Evolutionary conservation across 139 green algal genomes (phyloP), one percentile per base, ranked within the genome.

Genomic region (Haematococcus lacustris): DNA sequence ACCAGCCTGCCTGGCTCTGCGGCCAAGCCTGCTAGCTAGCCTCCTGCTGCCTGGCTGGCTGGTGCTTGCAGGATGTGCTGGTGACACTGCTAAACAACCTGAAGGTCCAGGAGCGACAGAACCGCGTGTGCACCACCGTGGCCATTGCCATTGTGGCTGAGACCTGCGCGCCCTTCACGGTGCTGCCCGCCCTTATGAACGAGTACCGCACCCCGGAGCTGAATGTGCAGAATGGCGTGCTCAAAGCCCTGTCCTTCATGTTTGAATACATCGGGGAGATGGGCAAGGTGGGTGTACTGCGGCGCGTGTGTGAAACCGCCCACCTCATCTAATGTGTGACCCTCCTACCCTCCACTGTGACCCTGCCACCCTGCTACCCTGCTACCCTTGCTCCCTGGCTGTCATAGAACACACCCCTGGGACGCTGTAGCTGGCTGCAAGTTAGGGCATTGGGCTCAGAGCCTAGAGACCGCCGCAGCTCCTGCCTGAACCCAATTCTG

Each of bases 261-360:
- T 99, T 99, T 76, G 95, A 99, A 85, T 99, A 99, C 90, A 98
- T 99, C 41, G 95, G 95, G 30, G 95, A 99, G 86, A 97, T 98
- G 92, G 95, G 94, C 73, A 96, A 71, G 67, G 67, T 72, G 67
- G 40, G 66, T 5, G 38, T 64, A 9, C 33, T 64, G 53, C 53
- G n/a, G n/a, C n/a, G n/a, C n/a, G n/a, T n/a, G n/a, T n/a, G n/a
- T n/a, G n/a, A n/a, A n/a, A n/a, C n/a, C n/a, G n/a, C n/a, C n/a
- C n/a, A n/a, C n/a, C n/a, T n/a, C n/a, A n/a, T n/a, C n/a, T n/a
- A n/a, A n/a, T n/a, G n/a, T n/a, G n/a, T n/a, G n/a, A n/a, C n/a
- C n/a, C n/a, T n/a, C n/a, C n/a, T n/a, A n/a, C n/a, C n/a, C n/a
- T n/a, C n/a, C n/a, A n/a, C n/a, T n/a, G n/a, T n/a, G n/a, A n/a